Percentiles rank a stretch among this genome's conserved stretches.
phyloP scores from a whole-genome alignment of 2,329 filamentous ascomycete genomes.

The Eurotiales sp. region DNA sequence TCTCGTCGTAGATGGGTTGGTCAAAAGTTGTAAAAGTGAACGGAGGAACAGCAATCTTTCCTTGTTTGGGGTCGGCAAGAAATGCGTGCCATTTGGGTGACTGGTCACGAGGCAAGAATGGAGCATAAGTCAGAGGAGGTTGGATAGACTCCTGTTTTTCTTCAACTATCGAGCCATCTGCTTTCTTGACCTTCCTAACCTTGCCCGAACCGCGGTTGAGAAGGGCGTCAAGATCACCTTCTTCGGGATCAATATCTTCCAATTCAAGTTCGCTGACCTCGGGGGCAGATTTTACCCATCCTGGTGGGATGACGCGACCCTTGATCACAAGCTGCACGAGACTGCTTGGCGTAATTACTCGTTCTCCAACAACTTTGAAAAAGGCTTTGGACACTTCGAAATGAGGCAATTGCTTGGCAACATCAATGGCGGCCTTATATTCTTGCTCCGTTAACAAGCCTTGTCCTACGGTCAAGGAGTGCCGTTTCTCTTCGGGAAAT shows the following conservation, averaged over 20 bases:
- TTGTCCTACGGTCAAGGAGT: conserved; percentile 64
- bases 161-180: conserved; percentile 48
- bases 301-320: conserved; percentile 87
- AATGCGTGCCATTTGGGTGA: conserved; percentile 92
- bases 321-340: conserved; percentile 94
- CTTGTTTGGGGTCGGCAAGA: conserved; percentile 87
- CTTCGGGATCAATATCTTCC: conserved; percentile 85
- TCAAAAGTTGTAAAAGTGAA: conserved; percentile 95
- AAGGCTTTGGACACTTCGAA: conserved; percentile 87
- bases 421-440: conserved; percentile 69
- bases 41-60: conserved; percentile 92
- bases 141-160: conserved; percentile 63
- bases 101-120: conserved; percentile 84
- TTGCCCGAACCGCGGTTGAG: conserved; percentile 64
- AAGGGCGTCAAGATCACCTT: conserved; percentile 84
- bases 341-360: conserved; percentile 84
- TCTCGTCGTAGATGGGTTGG: conserved; percentile 74
- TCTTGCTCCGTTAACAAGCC: conserved; percentile 69
- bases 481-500: conserved; percentile 69
- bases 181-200: conserved; percentile 62
- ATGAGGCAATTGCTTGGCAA: conserved; percentile 79
- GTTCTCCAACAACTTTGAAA: conserved; percentile 97
- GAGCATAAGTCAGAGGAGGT: conserved; percentile 83
- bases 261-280: conserved; percentile 73
- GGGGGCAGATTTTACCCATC: conserved; percentile 66